phyloP scores from a whole-genome alignment of 352 stramenopile genomes.

The Aphanomyces astaci region DNA sequence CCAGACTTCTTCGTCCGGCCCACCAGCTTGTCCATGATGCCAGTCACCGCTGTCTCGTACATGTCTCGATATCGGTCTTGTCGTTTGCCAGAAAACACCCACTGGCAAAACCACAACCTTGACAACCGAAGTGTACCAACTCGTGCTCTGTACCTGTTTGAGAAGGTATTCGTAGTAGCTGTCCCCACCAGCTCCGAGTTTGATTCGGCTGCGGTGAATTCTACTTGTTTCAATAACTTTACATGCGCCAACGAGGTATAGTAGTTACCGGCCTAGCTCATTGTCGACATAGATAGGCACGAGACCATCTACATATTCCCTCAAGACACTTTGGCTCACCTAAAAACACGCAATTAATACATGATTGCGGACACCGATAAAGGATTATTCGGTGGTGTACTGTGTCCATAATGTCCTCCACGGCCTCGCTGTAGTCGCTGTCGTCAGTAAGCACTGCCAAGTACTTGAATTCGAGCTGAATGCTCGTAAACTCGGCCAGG shows the following conservation, averaged over 20 bases:
- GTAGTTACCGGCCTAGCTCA: constrained; percentile 33
- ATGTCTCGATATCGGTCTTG: constrained; percentile 59
- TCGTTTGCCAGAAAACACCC: constrained; percentile 61
- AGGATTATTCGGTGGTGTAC: constrained; percentile 26
- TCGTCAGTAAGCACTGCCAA: constrained; percentile 52
- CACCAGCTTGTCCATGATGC: constrained; percentile 50
- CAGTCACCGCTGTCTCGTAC: constrained; percentile 57
- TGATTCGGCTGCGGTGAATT: constrained; percentile 33
- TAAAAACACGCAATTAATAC: background rate
- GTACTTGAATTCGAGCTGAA: constrained; percentile 82
- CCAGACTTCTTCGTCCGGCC: constrained; percentile 50
- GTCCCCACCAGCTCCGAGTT: constrained; percentile 60
- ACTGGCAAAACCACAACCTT: constrained; percentile 33
- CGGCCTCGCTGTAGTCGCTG: constrained; percentile 50
- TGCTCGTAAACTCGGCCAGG: constrained; percentile 53
- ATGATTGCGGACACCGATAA: background rate
- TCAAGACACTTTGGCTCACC: constrained; percentile 29
- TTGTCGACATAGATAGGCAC: constrained; percentile 36
- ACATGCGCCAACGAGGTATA: constrained; percentile 24
- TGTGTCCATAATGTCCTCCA: constrained; percentile 59
- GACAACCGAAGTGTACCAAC: too few species aligned
- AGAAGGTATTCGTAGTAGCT: constrained; percentile 84
- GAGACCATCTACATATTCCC: constrained; percentile 39
- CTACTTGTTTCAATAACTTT: background rate
- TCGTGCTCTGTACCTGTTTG: too few species aligned